phyloP scores from a whole-genome alignment of 352 stramenopile genomes.

The Thalassiosira oceanica region DNA sequence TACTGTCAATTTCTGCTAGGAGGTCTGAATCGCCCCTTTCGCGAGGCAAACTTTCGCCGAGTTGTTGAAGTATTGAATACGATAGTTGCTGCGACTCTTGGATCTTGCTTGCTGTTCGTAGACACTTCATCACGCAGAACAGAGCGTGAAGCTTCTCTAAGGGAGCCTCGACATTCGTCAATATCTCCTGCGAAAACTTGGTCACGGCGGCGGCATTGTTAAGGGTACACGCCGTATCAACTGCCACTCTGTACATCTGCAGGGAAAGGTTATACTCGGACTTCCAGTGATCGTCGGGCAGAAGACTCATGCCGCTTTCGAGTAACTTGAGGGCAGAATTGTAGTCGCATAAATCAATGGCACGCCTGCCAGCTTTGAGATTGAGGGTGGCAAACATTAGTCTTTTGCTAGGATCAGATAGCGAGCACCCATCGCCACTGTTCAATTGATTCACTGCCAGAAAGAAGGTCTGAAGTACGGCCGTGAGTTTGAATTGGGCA shows the following conservation, averaged over 20 bases:
- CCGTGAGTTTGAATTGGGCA: too few relatives aligned
- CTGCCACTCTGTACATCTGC: slow-evolving; percentile 20
- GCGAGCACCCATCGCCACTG: slow-evolving; percentile 5
- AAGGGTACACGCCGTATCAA: slow-evolving; percentile 13
- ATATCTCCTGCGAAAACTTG: neutral
- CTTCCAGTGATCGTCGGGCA: slow-evolving; percentile 27
- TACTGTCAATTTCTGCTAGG: neutral
- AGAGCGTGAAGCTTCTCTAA: slow-evolving; percentile 25
- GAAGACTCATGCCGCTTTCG: slow-evolving; percentile 34
- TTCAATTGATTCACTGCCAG: slow-evolving; percentile 28
- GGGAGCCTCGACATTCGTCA: slow-evolving; percentile 1
- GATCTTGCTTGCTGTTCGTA: neutral
- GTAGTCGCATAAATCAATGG: slow-evolving; percentile 22
- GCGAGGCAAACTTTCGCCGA: slow-evolving; percentile 3
- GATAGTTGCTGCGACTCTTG: neutral
- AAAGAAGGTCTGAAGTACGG: too few relatives aligned
- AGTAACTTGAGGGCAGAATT: slow-evolving; percentile 21
- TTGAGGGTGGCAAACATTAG: slow-evolving; percentile 25
- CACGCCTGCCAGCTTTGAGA: slow-evolving; percentile 25
- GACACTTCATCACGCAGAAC: neutral
- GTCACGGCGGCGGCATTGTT: neutral
- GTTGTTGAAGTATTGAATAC: slow-evolving; percentile 5
- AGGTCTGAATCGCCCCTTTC: slow-evolving; percentile 1
- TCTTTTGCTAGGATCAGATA: slow-evolving; percentile 18
- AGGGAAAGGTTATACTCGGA: slow-evolving; percentile 20